These are phyloP conservation scores for Ceratocystis diversiconidia DNA, from an alignment of 2,329 filamentous ascomycete species.

Conservation along the genomic window DNA sequence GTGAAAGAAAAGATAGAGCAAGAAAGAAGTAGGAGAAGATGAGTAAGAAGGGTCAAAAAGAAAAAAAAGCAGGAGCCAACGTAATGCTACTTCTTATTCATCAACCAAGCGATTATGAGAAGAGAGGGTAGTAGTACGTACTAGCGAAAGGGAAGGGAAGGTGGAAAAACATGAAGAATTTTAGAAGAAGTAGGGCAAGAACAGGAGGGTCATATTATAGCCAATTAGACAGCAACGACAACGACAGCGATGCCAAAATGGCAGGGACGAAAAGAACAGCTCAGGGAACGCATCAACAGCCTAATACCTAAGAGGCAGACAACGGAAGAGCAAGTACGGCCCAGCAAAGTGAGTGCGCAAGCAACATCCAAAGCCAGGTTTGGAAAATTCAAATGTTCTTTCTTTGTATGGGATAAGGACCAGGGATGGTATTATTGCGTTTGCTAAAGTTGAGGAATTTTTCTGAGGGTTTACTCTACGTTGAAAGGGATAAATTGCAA, in stretches of 20 bases:
- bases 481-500: neutral
- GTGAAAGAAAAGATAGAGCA: conserved; percentile 1
- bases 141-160: neutral
- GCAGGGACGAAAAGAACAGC: neutral
- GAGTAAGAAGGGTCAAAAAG: neutral
- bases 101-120: neutral
- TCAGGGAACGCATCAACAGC: neutral
- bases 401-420: neutral
- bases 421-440: neutral
- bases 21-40: neutral
- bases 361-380: neutral
- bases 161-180: too few relatives aligned
- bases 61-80: conserved; percentile 1
- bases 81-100: neutral
- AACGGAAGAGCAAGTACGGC: neutral
- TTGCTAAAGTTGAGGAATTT: conserved; percentile 6
- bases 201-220: neutral
- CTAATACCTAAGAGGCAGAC: neutral
- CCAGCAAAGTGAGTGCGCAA: neutral
- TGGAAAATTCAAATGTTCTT: conserved; percentile 1
- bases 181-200: neutral
- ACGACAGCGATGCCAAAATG: neutral
- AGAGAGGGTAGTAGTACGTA: neutral
- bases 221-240: conserved; percentile 1
- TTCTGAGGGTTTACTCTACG: conserved; percentile 1